phyloP scores from a whole-genome alignment of 1,284 basidiomycete species.

The Marasmius sp. region DNA sequence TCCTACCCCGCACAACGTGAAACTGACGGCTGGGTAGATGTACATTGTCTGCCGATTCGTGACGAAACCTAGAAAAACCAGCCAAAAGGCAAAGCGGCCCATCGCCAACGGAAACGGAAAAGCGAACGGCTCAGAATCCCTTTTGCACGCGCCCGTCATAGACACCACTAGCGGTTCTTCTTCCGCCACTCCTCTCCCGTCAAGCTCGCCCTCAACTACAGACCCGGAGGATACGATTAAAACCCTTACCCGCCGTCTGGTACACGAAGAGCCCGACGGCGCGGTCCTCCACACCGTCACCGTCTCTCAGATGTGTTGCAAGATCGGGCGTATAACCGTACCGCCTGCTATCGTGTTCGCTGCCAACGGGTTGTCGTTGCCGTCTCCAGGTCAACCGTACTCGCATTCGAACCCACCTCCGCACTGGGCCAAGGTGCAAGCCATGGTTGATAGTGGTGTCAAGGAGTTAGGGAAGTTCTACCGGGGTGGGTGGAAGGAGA shows the following conservation, averaged over 20 bases:
- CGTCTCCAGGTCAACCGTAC: slow-evolving; percentile 30
- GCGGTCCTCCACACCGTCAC: slow-evolving; percentile 67
- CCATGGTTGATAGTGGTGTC: slow-evolving; percentile 30
- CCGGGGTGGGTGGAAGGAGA: slow-evolving; percentile 55
- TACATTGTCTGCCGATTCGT: slow-evolving; percentile 69
- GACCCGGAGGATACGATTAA: slow-evolving; percentile 26
- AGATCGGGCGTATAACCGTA: slow-evolving; percentile 73
- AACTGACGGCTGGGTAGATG: slow-evolving; percentile 38
- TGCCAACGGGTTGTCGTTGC: slow-evolving; percentile 49
- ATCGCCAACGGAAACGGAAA: neutral
- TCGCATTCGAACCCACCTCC: slow-evolving; percentile 52
- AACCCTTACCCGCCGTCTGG: slow-evolving; percentile 25
- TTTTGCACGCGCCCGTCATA: slow-evolving; percentile 20
- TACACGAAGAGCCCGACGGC: slow-evolving; percentile 51
- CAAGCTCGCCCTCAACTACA: slow-evolving; percentile 10
- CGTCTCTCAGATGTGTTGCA: slow-evolving; percentile 73
- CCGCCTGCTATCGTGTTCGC: slow-evolving; percentile 65
- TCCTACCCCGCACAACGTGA: neutral
- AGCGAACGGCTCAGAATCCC: slow-evolving; percentile 16
- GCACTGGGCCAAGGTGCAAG: slow-evolving; percentile 45
- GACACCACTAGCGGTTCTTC: slow-evolving; percentile 19
- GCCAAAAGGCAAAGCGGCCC: neutral
- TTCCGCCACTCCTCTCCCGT: slow-evolving; percentile 20
- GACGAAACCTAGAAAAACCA: slow-evolving; percentile 47
- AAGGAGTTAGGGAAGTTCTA: slow-evolving; percentile 34